Conservation (phyloP, 768 basidiomycete genomes). For the Auricularia sp. region DNA sequence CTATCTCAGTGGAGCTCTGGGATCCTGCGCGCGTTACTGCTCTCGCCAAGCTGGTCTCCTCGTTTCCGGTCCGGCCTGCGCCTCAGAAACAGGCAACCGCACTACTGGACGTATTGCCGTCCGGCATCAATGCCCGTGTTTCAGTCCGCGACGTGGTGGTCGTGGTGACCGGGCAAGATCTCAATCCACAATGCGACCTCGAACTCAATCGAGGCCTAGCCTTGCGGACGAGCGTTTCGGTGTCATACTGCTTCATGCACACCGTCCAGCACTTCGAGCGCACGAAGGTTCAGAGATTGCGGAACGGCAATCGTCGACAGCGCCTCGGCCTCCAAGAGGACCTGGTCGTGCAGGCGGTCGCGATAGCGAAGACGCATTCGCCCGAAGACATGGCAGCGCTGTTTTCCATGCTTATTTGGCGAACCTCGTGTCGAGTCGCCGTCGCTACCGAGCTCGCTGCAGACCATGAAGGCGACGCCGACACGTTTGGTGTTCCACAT, state of each 20-base stretch:
- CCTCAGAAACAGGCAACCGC: conserved; percentile 4
- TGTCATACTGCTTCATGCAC: conserved; percentile 47
- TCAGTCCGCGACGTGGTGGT: conserved; percentile 54
- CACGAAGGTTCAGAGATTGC: conserved; percentile 4
- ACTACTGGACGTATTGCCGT: conserved; percentile 34
- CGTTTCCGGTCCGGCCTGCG: conserved; percentile 17
- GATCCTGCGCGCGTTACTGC: conserved; percentile 46
- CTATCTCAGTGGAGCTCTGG: conserved; percentile 59
- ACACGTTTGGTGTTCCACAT: conserved; percentile 1
- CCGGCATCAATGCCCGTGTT: conserved; percentile 46
- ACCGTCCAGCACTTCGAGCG: conserved; percentile 9
- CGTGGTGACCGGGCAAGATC: conserved; percentile 68
- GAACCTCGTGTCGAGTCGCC: conserved; percentile 48
- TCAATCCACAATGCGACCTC: conserved; percentile 60
- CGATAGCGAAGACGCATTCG: conserved; percentile 25
- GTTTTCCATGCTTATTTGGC: conserved; percentile 35
- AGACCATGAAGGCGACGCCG: conserved; percentile 42
- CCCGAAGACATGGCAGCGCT: conserved; percentile 30
- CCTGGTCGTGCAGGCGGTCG: conserved; percentile 34
- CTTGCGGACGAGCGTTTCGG: conserved; percentile 39
- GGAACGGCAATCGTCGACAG: conserved; percentile 27
- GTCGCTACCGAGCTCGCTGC: conserved; percentile 57
- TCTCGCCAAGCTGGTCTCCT: conserved; percentile 40
- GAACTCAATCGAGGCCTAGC: conserved; percentile 64
- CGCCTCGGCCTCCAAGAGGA: conserved; percentile 48